Evolutionary conservation across 2,329 filamentous ascomycete species (phyloP), one percentile per base, ranked within the genome.

Genomic region (Cercospora brassicicola): DNA sequence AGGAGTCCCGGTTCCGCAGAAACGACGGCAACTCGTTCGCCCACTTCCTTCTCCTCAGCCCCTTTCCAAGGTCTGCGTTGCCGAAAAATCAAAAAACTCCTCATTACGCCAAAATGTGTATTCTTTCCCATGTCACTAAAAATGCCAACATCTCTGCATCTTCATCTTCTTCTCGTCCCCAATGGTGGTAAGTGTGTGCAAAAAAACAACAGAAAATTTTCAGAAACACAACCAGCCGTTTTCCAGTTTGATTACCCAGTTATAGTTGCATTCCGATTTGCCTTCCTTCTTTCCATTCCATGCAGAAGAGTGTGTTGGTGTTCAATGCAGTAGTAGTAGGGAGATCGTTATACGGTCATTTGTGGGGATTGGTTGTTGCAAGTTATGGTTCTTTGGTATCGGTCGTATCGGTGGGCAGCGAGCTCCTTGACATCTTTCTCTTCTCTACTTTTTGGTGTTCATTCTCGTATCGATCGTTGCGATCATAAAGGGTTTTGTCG

Each of bases 361-460:
- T 28, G 23, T 26, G 18, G 53, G 53, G 48, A 15, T 56, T 28
- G 53, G 53, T 57, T 31, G 26, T 33, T 57, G 26, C 26, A 57
- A 53, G 53, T 30, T 57, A 18, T n/a, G 53, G 23, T 30, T 30
- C 26, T 57, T 57, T 57, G 53, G 30, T 57, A 23, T 65, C 45
- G 62, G 59, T 69, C 61, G 57, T 69, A 62, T 59, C 59, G 66
- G 59, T 64, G 67, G 65, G 67, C 67, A 69, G 68, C 56, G 68
- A 70, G 68, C 68, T 70, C 68, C 66, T 59, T 64, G 48, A 59
- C 63, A 64, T 53, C 59, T 56, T 65, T 67, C 53, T 69, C 68
- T 70, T 70, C 68, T 68, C 68, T 70, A 70, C 68, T 70, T 67
- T 69, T 69, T 59, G 63, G 59, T 59, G 53, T 65, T 70, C 66